phyloP scores from a whole-genome alignment of 2,329 filamentous ascomycete species.

The Metarhizium rileyi region DNA sequence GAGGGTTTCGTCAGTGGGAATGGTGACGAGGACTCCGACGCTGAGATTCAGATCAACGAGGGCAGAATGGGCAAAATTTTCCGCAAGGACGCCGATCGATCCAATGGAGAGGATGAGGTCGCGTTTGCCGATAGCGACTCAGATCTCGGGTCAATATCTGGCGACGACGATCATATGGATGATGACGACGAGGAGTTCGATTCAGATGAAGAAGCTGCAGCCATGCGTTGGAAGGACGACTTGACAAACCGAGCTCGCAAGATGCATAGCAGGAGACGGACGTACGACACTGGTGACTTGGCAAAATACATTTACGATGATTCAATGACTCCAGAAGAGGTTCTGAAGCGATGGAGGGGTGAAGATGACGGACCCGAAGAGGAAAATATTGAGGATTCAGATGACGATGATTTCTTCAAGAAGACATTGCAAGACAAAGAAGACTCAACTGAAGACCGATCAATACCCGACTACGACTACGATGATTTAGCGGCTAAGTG shows the following conservation, averaged over 20 bases:
- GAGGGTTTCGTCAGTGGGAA: constrained; percentile 47
- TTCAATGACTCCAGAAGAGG: constrained; percentile 62
- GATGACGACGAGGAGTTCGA: constrained; percentile 42
- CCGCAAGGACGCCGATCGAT: constrained; percentile 39
- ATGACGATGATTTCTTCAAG: constrained; percentile 52
- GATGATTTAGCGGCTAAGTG: constrained; percentile 75
- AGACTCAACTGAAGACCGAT: constrained; percentile 69
- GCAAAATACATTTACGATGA: constrained; percentile 85
- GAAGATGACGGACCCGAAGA: constrained; percentile 45
- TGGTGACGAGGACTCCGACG: constrained; percentile 38
- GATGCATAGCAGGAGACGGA: constrained; percentile 58
- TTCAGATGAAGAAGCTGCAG: constrained; percentile 61
- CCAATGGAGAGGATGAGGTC: constrained; percentile 57
- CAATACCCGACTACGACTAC: constrained; percentile 72
- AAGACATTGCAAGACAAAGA: constrained; percentile 55
- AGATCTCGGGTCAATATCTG: constrained; percentile 80
- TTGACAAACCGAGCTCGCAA: constrained; percentile 64
- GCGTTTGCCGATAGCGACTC: constrained; percentile 96
- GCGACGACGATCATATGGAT: constrained; percentile 33
- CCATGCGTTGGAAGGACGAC: constrained; percentile 79
- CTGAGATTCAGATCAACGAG: constrained; percentile 48
- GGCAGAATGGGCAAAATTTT: constrained; percentile 53
- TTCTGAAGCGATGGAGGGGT: constrained; percentile 71
- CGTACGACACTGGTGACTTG: constrained; percentile 73
- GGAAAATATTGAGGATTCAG: constrained; percentile 42